phyloP scores from a whole-genome alignment of 768 basidiomycete genomes.

The Boletellus emodensis region DNA sequence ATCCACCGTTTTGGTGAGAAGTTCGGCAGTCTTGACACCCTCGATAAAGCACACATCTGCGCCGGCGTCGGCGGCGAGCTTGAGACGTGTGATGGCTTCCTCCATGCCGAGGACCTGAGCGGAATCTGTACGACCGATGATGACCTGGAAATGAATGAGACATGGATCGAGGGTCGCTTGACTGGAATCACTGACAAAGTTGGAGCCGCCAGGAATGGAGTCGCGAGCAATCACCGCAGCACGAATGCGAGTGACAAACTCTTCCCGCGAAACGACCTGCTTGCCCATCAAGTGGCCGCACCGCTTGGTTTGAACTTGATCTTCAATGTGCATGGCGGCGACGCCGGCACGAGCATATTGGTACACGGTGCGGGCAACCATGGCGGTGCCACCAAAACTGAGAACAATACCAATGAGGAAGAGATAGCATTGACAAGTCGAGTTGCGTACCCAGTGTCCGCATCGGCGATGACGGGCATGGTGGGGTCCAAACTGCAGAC shows the following conservation, averaged over 20 bases:
- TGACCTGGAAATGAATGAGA: constrained; percentile 39
- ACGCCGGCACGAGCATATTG: constrained; percentile 68
- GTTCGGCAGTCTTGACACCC: constrained; percentile 66
- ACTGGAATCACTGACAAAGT: constrained; percentile 50
- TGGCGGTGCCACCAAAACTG: constrained; percentile 69
- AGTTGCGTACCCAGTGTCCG: constrained; percentile 62
- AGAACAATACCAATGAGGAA: constrained; percentile 7
- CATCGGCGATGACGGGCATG: constrained; percentile 72
- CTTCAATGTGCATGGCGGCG: constrained; percentile 75
- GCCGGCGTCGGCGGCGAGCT: constrained; percentile 67
- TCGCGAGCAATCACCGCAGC: constrained; percentile 77
- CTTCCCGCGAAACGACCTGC: constrained; percentile 76
- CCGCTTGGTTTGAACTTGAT: constrained; percentile 77
- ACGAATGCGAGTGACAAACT: constrained; percentile 68
- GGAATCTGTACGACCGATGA: constrained; percentile 74
- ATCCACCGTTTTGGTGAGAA: constrained; percentile 58
- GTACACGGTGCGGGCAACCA: constrained; percentile 71
- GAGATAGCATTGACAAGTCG: not conserved
- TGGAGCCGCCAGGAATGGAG: constrained; percentile 67
- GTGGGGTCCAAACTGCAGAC: constrained; percentile 62
- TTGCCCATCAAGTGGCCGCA: constrained; percentile 80
- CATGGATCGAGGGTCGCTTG: not conserved
- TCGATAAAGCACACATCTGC: constrained; percentile 83
- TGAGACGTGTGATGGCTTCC: constrained; percentile 61
- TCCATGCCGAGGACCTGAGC: constrained; percentile 80